Evolutionary conservation across 2,329 filamentous ascomycete species (phyloP).

Genomic region (Ceratocystis papillata): DNA sequence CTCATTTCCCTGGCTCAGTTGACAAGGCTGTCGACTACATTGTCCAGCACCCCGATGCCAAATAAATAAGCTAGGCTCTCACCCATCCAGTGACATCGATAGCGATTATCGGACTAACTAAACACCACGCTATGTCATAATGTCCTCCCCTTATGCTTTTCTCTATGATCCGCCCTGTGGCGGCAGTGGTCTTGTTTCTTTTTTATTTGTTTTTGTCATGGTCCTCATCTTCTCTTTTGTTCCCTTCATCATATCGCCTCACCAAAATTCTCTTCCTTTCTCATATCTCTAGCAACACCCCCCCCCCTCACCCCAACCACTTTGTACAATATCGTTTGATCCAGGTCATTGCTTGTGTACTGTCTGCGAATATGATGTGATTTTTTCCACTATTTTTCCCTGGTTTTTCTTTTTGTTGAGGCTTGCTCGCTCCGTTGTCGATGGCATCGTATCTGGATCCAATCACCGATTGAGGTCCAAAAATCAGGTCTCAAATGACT

Average conservation of each 20-base stretch:
- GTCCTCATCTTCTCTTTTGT: background rate
- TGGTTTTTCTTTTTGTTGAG: background rate
- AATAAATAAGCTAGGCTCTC: constrained; percentile 35
- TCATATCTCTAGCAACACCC: background rate
- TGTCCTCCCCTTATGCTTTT: background rate
- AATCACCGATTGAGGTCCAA: too few species aligned
- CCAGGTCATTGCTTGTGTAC: constrained; percentile 15
- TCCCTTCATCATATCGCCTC: too few species aligned
- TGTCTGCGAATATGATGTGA: background rate
- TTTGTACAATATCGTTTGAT: constrained; percentile 25
- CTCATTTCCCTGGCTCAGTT: constrained; percentile 42
- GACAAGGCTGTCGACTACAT: constrained; percentile 95
- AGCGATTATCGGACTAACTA: constrained; percentile 1
- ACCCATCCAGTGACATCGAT: background rate
- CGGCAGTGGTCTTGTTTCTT: constrained; percentile 11
- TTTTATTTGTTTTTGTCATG: background rate
- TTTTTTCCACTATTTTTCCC: background rate
- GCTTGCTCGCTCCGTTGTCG: background rate
- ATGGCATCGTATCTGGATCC: background rate
- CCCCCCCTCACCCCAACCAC: background rate
- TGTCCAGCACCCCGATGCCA: constrained; percentile 80
- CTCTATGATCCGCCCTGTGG: constrained; percentile 3
- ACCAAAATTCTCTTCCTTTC: background rate
- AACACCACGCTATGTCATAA: constrained; percentile 8
- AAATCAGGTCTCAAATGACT: too few species aligned